Conservation (phyloP, 208 protist genomes). For the Leishmania tarentolae region DNA sequence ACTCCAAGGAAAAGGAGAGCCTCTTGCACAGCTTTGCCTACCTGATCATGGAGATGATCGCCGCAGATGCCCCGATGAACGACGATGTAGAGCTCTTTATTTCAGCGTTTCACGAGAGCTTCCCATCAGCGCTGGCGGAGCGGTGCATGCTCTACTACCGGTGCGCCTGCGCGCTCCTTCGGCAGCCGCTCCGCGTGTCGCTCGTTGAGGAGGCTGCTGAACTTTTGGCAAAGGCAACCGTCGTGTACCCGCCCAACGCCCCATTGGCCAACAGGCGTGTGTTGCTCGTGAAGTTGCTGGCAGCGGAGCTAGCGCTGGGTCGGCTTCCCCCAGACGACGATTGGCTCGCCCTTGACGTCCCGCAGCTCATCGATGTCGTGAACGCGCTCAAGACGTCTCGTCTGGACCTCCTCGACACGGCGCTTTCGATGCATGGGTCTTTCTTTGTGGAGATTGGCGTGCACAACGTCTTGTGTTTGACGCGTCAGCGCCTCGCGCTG, state of each 20-base stretch:
- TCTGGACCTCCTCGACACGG: conserved; percentile 56
- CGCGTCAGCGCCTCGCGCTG: conserved; percentile 59
- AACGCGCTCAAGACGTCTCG: conserved; percentile 66
- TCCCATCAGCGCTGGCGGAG: conserved; percentile 45
- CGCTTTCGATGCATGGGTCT: conserved; percentile 54
- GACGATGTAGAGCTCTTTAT: conserved; percentile 53
- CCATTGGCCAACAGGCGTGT: conserved; percentile 39
- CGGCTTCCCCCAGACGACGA: conserved; percentile 25
- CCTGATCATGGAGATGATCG: conserved; percentile 66
- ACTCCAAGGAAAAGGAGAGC: conserved; percentile 32
- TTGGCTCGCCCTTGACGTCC: conserved; percentile 15
- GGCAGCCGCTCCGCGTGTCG: conserved; percentile 46
- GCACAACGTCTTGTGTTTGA: conserved; percentile 69
- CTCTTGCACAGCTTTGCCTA: conserved; percentile 57
- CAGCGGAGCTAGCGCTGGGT: conserved; percentile 41
- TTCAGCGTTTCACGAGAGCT: conserved; percentile 58
- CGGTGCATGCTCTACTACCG: conserved; percentile 76
- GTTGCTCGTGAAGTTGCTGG: conserved; percentile 62
- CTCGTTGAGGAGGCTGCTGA: conserved; percentile 47
- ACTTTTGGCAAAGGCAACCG: conserved; percentile 59
- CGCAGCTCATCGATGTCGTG: conserved; percentile 60
- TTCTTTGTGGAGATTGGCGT: conserved; percentile 70
- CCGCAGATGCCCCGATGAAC: conserved; percentile 43
- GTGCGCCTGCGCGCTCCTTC: conserved; percentile 55
- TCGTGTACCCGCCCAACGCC: conserved; percentile 40